Conservation (phyloP, 192 early-diverging fungal species). For the Coemansia sp. region DNA sequence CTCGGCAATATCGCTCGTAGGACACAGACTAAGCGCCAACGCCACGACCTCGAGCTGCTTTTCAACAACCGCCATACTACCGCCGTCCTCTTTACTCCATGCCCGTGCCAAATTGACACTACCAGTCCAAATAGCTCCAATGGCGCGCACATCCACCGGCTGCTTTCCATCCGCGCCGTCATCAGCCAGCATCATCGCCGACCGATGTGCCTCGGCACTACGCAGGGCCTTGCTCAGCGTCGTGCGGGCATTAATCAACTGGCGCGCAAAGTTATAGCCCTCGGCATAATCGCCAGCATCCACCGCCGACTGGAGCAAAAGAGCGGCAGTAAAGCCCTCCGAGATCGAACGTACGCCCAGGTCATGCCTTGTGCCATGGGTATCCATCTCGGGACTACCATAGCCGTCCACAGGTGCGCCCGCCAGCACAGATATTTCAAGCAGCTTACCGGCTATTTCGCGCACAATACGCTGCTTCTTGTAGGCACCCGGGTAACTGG, state of each 20-base stretch:
- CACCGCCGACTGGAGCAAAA: constrained; percentile 27
- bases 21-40: constrained; percentile 39
- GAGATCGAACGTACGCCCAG: constrained; percentile 17
- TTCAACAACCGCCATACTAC: not conserved
- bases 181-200: constrained; percentile 14
- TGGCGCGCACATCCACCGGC: constrained; percentile 26
- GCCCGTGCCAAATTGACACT: constrained; percentile 16
- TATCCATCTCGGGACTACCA: constrained; percentile 3
- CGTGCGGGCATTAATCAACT: constrained; percentile 19
- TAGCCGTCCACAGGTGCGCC: not conserved
- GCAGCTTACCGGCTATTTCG: constrained; percentile 19
- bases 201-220: constrained; percentile 13
- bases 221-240: constrained; percentile 13
- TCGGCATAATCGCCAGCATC: constrained; percentile 8
- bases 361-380: constrained; percentile 11
- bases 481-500: constrained; percentile 21
- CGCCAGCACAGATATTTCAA: not conserved
- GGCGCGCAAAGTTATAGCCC: constrained; percentile 26
- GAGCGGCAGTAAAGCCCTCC: constrained; percentile 26
- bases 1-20: constrained; percentile 23
- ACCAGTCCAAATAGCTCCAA: constrained; percentile 22
- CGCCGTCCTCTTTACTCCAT: not conserved
- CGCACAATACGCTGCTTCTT: constrained; percentile 26
- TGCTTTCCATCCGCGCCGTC: not conserved
- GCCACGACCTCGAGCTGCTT: constrained; percentile 29